Base-by-base conservation (phyloP, 2,329 filamentous ascomycete genomes). In the Aspergillus sp. region DNA sequence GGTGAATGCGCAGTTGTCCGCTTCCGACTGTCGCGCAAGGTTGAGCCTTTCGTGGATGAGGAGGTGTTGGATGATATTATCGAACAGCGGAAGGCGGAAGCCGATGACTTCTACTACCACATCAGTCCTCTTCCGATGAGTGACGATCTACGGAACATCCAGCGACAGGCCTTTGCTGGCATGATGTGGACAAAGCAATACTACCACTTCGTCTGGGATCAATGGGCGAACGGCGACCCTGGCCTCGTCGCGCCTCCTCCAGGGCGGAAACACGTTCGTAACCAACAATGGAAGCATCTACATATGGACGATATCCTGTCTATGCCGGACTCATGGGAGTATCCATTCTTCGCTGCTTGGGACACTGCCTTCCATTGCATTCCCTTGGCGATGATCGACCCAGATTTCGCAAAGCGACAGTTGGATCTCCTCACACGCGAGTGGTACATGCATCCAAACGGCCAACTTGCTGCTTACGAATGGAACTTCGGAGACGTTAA, bases 101-200 rank as follows among this genome's bases (percentile, higher is more conserved):
- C 94, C 7, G 94, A 98, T 74, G 93, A 98, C 64, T 98, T 98
- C 76, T 98, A 96, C 82, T 95, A 90, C 80, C 87, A 91, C 62
- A 90, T 98, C 76, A 97, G 92, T 77, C 94, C 94, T 3, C 83
- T 97, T 45, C 94, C 93, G 3, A 96, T 97, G 90, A 85, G 91
- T 0, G 93, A 98, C 53, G 94, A 98, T 73, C 84, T 97, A 62
- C 89, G 93, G 68, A 97, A 96, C 77, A 95, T 98, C 69, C 95
- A 98, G 79, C 87, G 94, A 68, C 93, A 97, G 76, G 95, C 94
- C 4, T 91, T 97, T 68, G 89, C 93, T 0, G 94, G 95, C 57
- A 98, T 98, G 94, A 90, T 98, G 85, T 98, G 94, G 94, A 96
- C 91, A 65, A 98, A 98, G 77, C 94, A 98, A 76, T 92, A 92